Evolutionary conservation across 2,329 filamentous ascomycete genomes (phyloP).

Genomic region (Botrytis fabae): DNA sequence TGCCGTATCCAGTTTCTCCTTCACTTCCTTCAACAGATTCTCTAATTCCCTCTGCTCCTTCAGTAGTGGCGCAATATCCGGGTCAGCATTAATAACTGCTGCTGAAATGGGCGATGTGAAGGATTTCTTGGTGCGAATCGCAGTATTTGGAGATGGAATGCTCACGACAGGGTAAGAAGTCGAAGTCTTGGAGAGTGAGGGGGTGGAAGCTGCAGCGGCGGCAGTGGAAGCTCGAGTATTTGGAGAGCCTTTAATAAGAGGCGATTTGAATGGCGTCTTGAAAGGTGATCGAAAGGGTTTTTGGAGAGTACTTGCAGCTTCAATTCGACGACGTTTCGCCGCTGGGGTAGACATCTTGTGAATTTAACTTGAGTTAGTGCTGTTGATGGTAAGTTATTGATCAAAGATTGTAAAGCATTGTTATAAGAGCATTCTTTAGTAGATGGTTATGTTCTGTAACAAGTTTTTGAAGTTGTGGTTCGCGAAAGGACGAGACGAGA

Average conservation of each 20-base stretch:
- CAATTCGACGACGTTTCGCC: slow-evolving; percentile 63
- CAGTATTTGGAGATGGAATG: slow-evolving; percentile 17
- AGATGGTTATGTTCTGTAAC: not conserved
- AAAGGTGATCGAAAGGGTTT: slow-evolving; percentile 75
- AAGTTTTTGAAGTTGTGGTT: not conserved
- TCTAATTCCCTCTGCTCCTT: slow-evolving; percentile 41
- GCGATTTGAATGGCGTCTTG: slow-evolving; percentile 46
- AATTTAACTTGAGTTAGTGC: slow-evolving; percentile 33
- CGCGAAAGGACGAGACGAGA: not conserved
- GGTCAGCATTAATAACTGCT: slow-evolving; percentile 38
- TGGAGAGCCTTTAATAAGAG: slow-evolving; percentile 25
- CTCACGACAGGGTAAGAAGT: slow-evolving; percentile 20
- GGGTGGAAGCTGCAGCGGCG: slow-evolving; percentile 15
- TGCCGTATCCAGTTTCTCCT: slow-evolving; percentile 49
- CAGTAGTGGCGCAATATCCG: slow-evolving; percentile 39
- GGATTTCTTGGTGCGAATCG: slow-evolving; percentile 29
- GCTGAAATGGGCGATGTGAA: slow-evolving; percentile 40
- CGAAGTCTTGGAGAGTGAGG: slow-evolving; percentile 14
- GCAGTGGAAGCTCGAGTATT: slow-evolving; percentile 26
- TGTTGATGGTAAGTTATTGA: slow-evolving; percentile 33
- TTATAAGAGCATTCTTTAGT: not conserved
- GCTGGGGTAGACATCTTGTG: slow-evolving; percentile 50
- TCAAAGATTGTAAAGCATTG: slow-evolving; percentile 32
- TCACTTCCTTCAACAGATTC: slow-evolving; percentile 36
- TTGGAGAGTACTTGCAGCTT: slow-evolving; percentile 58